phyloP scores from a whole-genome alignment of 495 filamentous ascomycete species.

The Wilcoxina mikolae region DNA sequence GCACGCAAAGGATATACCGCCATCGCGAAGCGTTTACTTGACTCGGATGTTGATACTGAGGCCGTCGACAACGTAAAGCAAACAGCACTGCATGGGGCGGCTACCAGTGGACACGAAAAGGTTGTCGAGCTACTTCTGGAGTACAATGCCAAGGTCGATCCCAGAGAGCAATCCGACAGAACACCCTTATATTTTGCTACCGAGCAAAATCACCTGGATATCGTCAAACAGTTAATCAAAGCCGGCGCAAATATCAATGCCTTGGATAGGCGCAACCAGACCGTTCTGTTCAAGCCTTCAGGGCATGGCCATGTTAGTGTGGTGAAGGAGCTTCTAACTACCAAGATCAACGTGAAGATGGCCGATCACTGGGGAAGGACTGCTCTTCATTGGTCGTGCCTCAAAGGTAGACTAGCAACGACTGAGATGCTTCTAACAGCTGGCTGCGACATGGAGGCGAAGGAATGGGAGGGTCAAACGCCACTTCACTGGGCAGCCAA shows the following conservation, averaged over 20 bases:
- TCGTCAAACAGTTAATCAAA: conserved; percentile 7
- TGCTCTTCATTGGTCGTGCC: conserved; percentile 17
- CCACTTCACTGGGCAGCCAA: conserved; percentile 25
- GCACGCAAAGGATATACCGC: conserved; percentile 1
- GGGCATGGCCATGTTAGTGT: conserved; percentile 5
- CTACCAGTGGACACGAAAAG: conserved; percentile 1
- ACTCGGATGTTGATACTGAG: background rate
- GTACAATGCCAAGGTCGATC: conserved; percentile 1
- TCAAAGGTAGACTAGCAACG: background rate
- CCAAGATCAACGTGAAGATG: conserved; percentile 14
- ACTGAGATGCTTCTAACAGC: conserved; percentile 14
- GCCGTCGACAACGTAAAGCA: conserved; percentile 3
- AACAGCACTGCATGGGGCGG: conserved; percentile 12
- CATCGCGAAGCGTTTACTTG: background rate
- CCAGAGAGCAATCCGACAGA: background rate
- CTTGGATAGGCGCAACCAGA: conserved; percentile 1
- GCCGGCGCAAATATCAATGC: conserved; percentile 9
- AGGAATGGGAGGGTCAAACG: conserved; percentile 5
- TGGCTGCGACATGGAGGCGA: conserved; percentile 6
- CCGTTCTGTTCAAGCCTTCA: conserved; percentile 8
- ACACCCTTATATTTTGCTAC: conserved; percentile 16
- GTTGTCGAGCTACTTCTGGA: conserved; percentile 2
- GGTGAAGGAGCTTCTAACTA: conserved; percentile 15
- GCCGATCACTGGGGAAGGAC: conserved; percentile 14
- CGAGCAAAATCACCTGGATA: background rate